phyloP scores from a whole-genome alignment of 768 basidiomycete species.

The Hypsizygus marmoreus region DNA sequence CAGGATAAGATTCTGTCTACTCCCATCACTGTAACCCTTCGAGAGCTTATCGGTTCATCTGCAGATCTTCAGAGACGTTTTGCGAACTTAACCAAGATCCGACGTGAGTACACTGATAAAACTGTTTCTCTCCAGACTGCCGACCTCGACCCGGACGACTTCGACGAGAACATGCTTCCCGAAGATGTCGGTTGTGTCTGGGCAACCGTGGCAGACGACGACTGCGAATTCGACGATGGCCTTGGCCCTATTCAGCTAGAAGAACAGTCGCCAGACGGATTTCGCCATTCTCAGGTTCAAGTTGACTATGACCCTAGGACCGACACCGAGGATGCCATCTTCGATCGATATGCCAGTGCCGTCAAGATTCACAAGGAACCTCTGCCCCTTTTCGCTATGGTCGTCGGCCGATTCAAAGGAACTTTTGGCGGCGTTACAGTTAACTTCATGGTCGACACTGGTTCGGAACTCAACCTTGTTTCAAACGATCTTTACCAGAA shows the following conservation, averaged over 20 bases:
- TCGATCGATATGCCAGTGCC: slow-evolving; percentile 6
- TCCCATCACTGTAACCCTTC: neutral
- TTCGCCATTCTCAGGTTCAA: neutral
- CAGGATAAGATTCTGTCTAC: neutral
- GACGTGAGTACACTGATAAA: slow-evolving; percentile 9
- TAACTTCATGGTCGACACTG: slow-evolving; percentile 21
- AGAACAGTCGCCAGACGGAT: no score
- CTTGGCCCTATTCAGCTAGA: neutral
- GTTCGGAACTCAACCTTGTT: slow-evolving; percentile 26
- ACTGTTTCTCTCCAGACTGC: neutral
- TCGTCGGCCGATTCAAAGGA: slow-evolving; percentile 12
- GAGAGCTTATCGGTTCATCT: neutral
- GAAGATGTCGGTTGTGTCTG: neutral
- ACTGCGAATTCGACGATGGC: neutral
- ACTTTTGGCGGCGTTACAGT: slow-evolving; percentile 10
- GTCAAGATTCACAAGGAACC: slow-evolving; percentile 4
- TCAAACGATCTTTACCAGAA: slow-evolving; percentile 3
- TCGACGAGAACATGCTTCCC: neutral
- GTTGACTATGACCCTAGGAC: neutral
- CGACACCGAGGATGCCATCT: neutral
- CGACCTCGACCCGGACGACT: neutral
- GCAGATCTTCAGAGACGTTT: slow-evolving; percentile 11
- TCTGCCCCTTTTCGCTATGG: slow-evolving; percentile 13
- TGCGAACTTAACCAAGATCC: slow-evolving; percentile 8
- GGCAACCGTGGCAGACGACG: neutral